Evolutionary conservation across 2,329 filamentous ascomycete genomes (phyloP).

Genomic region (Colletotrichum liaoningense): DNA sequence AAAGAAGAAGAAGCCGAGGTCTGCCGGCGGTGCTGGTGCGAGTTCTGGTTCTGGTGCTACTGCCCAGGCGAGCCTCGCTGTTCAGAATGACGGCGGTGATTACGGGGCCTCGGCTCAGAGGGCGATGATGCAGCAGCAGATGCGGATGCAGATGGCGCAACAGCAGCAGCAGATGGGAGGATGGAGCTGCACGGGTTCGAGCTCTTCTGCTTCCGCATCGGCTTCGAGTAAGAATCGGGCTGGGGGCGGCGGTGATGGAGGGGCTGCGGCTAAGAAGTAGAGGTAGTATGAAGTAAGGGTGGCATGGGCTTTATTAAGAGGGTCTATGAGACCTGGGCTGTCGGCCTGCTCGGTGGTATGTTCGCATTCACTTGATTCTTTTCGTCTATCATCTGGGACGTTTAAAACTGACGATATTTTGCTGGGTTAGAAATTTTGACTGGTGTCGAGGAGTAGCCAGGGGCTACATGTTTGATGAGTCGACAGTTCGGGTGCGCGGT

Average conservation of each 20-base stretch:
- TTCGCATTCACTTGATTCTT: too few relatives aligned
- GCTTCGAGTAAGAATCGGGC: neutral
- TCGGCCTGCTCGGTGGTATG: neutral
- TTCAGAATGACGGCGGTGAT: too few relatives aligned
- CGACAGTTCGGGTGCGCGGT: too few relatives aligned
- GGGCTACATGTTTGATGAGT: too few relatives aligned
- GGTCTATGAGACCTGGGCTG: too few relatives aligned
- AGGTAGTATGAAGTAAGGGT: neutral
- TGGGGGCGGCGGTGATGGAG: neutral
- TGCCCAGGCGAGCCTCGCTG: too few relatives aligned
- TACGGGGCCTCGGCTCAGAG: neutral
- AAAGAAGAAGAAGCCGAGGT: neutral
- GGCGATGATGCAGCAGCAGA: neutral
- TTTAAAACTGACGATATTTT: too few relatives aligned
- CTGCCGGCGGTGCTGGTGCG: neutral
- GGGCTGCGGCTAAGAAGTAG: neutral
- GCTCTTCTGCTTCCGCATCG: neutral
- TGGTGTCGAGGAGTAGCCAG: too few relatives aligned
- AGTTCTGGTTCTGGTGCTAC: too few relatives aligned
- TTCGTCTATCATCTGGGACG: too few relatives aligned
- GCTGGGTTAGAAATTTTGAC: too few relatives aligned
- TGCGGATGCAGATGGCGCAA: neutral
- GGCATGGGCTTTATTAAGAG: neutral
- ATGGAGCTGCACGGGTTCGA: neutral
- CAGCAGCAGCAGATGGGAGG: neutral